Evolutionary conservation across 495 filamentous ascomycete genomes (phyloP), one percentile per base, ranked within the genome.

Genomic region (Penicillium cinerascens): DNA sequence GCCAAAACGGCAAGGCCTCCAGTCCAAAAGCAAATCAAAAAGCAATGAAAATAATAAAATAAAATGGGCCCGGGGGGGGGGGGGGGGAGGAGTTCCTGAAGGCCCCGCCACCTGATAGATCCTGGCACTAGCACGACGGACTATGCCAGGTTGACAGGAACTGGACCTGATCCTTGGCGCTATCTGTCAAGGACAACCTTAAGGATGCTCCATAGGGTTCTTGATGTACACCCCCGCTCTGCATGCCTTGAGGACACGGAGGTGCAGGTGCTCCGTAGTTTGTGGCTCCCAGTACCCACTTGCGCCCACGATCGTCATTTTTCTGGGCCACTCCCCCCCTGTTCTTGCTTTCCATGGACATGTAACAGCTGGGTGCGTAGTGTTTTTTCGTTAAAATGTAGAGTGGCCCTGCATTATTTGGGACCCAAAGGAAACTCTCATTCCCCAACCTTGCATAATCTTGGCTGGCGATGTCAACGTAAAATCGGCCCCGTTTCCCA

Each of bases 291-390:
- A 26, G 63, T 64, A 59, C 55, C 66, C 68, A 69, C 69, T 55
- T 37, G 41, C 44, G 49, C 50, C 67, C 66, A 70, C 68, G 71
- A 74, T 74, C 71, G 71, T 71, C 71, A 65, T 60, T 68, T 68
- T 72, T 59, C 58, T 67, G 59, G 61, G 59, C 49, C 29, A 29
- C 55, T 45, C 55, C 66, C 67, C 67, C 69, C 65, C 59, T 60
- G 61, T 67, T 65, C 64, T 63, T 63, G 46, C 51, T 55, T 64
- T 58, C 63, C 63, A 66, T 66, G 63, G 63, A 60, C 56, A 51
- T 65, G 55, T 59, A 53, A 54, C 53, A 65, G 53, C 53, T 58
- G 54, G 55, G 51, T 55, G 47, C 44, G 47, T 58, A 48, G 57
- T 41, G 42, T 53, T 44, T 60, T 50, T 29, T 29, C 40, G 8